Evolutionary conservation across 106 monocot species (phyloP).

Genomic region (Apostasia ramifera): DNA sequence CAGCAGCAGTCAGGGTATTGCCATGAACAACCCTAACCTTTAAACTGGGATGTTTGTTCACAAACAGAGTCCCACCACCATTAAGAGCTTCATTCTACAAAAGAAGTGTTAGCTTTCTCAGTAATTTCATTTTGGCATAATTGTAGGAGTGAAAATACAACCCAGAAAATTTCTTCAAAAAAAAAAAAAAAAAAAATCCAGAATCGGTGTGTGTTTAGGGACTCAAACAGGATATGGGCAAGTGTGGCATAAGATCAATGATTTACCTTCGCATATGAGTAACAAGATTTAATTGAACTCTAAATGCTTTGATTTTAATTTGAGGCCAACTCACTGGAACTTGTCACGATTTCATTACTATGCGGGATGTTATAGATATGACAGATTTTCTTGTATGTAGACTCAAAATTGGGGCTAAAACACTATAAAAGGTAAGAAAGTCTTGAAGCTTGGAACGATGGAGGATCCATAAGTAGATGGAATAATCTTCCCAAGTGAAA

Average conservation of each 20-base stretch:
- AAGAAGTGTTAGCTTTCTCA: background rate
- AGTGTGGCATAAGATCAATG: too few species aligned
- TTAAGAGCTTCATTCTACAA: conserved; percentile 87
- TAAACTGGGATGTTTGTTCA: conserved; percentile 70
- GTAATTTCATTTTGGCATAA: background rate
- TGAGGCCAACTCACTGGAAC: too few species aligned
- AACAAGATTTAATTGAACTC: too few species aligned
- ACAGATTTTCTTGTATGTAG: too few species aligned
- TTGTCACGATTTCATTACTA: too few species aligned
- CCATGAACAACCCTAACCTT: conserved; percentile 83
- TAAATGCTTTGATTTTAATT: too few species aligned
- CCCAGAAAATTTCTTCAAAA: background rate
- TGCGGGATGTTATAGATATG: too few species aligned
- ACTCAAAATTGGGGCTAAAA: too few species aligned
- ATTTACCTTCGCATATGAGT: too few species aligned
- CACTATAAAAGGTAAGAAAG: background rate
- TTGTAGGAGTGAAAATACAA: background rate
- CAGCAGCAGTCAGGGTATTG: conserved; percentile 86
- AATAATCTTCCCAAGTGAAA: background rate
- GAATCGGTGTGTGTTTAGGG: background rate
- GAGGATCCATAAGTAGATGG: background rate
- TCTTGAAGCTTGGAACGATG: background rate
- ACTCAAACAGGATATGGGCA: too few species aligned
- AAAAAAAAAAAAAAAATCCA: background rate
- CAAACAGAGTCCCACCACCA: conserved; percentile 89